Evolutionary conservation across 2,329 filamentous ascomycete genomes (phyloP).

Genomic region (Pleomassaria siparia): DNA sequence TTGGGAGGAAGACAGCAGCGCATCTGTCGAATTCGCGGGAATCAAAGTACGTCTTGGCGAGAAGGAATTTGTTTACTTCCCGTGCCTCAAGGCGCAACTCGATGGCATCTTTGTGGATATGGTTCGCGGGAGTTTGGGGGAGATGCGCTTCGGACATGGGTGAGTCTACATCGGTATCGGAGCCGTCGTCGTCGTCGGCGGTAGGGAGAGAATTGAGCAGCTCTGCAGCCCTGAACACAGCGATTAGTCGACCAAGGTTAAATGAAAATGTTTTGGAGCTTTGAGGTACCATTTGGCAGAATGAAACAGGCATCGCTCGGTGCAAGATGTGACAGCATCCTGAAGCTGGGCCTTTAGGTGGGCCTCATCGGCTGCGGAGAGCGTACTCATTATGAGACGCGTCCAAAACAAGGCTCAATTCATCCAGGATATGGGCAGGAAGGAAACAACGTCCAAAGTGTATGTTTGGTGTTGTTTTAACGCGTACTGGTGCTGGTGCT

Average conservation of each 20-base stretch:
- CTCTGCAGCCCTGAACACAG: constrained; percentile 76
- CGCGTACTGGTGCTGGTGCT: not conserved
- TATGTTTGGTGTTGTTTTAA: not conserved
- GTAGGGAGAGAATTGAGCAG: constrained; percentile 78
- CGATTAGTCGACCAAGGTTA: not conserved
- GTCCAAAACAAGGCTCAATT: not conserved
- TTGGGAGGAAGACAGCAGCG: constrained; percentile 83
- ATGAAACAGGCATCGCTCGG: constrained; percentile 92
- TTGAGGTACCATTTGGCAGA: constrained; percentile 83
- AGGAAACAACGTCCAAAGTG: not conserved
- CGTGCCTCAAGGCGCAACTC: constrained; percentile 76
- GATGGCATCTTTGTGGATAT: constrained; percentile 62
- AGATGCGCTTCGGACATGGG: constrained; percentile 58
- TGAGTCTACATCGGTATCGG: constrained; percentile 61
- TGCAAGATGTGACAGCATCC: constrained; percentile 85
- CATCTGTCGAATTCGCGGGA: constrained; percentile 94
- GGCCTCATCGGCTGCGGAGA: constrained; percentile 47
- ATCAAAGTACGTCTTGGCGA: constrained; percentile 94
- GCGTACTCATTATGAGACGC: constrained; percentile 21
- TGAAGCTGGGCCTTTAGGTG: constrained; percentile 76
- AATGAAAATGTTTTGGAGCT: not conserved
- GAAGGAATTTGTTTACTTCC: constrained; percentile 80
- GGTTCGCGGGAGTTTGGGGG: constrained; percentile 45
- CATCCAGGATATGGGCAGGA: too few species aligned
- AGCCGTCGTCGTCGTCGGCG: constrained; percentile 53